Percentiles rank a stretch among this genome's conserved stretches.
Conservation (phyloP, 352 stramenopile genomes). For the Plasmopara viticola region DNA sequence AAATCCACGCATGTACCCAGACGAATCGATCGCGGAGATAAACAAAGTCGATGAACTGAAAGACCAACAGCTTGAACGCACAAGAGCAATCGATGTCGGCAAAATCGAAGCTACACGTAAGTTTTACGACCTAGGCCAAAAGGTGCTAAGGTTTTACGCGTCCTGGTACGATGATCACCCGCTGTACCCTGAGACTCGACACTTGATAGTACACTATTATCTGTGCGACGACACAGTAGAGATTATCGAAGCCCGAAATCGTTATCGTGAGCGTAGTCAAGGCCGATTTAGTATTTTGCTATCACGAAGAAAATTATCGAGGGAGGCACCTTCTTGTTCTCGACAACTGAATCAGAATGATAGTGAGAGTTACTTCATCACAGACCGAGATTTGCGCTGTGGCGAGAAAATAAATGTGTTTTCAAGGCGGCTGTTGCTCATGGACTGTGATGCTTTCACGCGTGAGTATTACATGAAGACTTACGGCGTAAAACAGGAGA, state of each 20-base stretch:
- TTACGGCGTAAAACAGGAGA: conserved; percentile 78
- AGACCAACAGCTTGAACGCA: conserved; percentile 23
- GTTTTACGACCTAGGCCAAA: conserved; percentile 72
- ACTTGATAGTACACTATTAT: conserved; percentile 91
- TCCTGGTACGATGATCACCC: conserved; percentile 89
- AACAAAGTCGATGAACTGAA: conserved; percentile 59
- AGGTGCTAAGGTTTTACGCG: conserved; percentile 89
- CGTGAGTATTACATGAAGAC: conserved; percentile 82
- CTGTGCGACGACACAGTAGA: conserved; percentile 89
- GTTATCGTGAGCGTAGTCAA: conserved; percentile 38
- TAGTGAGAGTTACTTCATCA: conserved; percentile 34
- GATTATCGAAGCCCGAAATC: conserved; percentile 68
- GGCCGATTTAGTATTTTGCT: conserved; percentile 80
- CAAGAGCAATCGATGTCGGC: conserved; percentile 23
- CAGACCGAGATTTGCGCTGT: conserved; percentile 69
- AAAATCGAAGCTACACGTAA: conserved; percentile 49
- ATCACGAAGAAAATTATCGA: conserved; percentile 59
- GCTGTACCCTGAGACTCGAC: conserved; percentile 82
- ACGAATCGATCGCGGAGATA: conserved; percentile 50
- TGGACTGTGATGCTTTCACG: conserved; percentile 90
- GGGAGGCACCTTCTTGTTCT: conserved; percentile 18
- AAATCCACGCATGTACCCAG: conserved; percentile 59
- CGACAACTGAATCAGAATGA: conserved; percentile 16
- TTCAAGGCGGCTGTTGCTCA: conserved; percentile 76
- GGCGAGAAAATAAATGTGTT: conserved; percentile 82